Evolutionary conservation across 352 stramenopile genomes (phyloP).

Genomic region (Globisporangium splendens): DNA sequence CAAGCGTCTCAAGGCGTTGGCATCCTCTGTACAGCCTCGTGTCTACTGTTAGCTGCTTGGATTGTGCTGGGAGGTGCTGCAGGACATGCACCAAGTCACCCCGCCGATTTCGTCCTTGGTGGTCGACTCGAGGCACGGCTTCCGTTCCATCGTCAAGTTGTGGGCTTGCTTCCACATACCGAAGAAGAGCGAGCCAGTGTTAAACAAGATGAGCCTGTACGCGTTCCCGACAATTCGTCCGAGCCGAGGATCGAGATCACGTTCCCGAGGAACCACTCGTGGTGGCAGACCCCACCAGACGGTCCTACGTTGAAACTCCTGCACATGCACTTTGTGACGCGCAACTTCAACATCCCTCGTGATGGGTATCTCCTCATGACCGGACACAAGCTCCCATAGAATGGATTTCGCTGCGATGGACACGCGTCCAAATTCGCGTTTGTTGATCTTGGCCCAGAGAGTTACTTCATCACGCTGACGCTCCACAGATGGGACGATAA

Average conservation of each 20-base stretch:
- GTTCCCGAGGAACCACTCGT: conserved; percentile 35
- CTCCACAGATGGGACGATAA: conserved; percentile 15
- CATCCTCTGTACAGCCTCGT: no score
- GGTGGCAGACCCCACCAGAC: conserved; percentile 20
- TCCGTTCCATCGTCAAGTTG: no score
- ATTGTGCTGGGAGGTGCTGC: no score
- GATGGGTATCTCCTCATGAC: conserved; percentile 40
- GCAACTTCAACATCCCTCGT: conserved; percentile 25
- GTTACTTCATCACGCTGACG: conserved; percentile 43
- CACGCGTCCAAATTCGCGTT: conserved; percentile 8
- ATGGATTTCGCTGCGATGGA: conserved; percentile 11
- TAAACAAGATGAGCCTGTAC: not conserved
- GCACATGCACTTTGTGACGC: conserved; percentile 24
- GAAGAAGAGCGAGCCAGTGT: no score
- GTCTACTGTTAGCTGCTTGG: no score
- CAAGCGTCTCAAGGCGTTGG: no score
- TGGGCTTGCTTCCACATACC: no score
- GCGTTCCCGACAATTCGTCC: not conserved
- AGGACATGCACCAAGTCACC: no score
- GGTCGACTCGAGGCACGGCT: no score
- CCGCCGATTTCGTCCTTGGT: no score
- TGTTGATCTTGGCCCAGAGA: conserved; percentile 30
- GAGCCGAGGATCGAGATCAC: conserved; percentile 15
- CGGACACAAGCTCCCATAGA: conserved; percentile 23
- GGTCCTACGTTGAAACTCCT: conserved; percentile 16